Evolutionary conservation across 306 rosid species (phyloP).

Genomic region (Cucumis cinereus): DNA sequence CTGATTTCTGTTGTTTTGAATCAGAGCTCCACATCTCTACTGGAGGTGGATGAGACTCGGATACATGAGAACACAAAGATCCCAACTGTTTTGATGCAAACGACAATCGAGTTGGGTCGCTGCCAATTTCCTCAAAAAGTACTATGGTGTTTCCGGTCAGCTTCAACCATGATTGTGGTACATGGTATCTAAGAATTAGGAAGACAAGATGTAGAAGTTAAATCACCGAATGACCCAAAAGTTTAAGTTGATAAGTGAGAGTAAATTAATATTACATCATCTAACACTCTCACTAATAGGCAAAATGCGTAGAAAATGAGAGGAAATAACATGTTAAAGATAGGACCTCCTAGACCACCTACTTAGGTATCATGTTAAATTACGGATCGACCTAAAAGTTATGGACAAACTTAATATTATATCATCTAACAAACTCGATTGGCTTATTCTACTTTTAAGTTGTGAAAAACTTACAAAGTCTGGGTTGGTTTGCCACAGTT

Average conservation of each 20-base stretch:
- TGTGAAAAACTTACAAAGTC: conserved; percentile 39
- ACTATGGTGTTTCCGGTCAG: conserved; percentile 54
- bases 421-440: too few species aligned
- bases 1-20: conserved; percentile 20
- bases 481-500: conserved; percentile 91
- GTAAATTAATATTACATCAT: too few species aligned
- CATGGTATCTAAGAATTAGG: conserved; percentile 52
- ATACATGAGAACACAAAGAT: conserved; percentile 62
- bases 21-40: conserved; percentile 52
- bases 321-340: too few species aligned
- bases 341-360: too few species aligned
- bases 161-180: conserved; percentile 67
- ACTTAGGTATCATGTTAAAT: too few species aligned
- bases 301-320: too few species aligned
- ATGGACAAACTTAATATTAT: too few species aligned
- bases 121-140: conserved; percentile 74
- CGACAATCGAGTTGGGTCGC: conserved; percentile 57
- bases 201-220: conserved; percentile 10
- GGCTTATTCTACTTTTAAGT: neutral
- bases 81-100: conserved; percentile 47
- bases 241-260: too few species aligned
- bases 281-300: too few species aligned
- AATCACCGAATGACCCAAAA: too few species aligned
- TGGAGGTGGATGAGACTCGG: conserved; percentile 76
- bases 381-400: too few species aligned